A percentile compares a stretch with the other conserved stretches of the same genome.
Evolutionary conservation across 306 rosid species (phyloP).

Genomic region (Fagus crenata): DNA sequence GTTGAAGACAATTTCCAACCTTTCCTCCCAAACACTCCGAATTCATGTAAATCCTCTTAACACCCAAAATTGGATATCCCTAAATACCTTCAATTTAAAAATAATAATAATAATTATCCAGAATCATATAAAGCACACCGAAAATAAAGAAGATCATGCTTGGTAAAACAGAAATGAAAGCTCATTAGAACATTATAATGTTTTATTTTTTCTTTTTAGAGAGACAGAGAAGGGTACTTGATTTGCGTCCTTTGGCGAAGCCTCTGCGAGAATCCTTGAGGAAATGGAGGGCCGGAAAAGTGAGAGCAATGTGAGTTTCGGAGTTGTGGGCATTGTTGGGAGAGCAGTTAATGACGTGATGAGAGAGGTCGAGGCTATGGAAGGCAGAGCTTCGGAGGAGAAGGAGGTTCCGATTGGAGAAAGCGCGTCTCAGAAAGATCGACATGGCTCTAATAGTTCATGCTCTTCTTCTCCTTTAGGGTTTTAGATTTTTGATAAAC

Average conservation of each 20-base stretch:
- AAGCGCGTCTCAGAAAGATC: conserved; percentile 51
- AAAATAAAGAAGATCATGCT: not conserved
- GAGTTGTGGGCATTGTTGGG: conserved; percentile 14
- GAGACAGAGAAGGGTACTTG: conserved; percentile 45
- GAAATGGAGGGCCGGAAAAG: conserved; percentile 43
- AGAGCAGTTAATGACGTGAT: conserved; percentile 22
- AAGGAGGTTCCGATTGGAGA: conserved; percentile 47
- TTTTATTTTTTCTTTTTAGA: not conserved
- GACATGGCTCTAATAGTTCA: conserved; percentile 43
- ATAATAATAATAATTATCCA: too few relatives aligned
- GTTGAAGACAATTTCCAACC: too few relatives aligned
- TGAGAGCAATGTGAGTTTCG: conserved; percentile 23
- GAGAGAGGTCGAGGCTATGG: conserved; percentile 25
- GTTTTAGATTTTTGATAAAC: conserved; percentile 35
- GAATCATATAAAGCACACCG: too few relatives aligned
- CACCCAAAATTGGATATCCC: too few relatives aligned
- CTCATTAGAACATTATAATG: not conserved
- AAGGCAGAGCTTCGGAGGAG: conserved; percentile 44
- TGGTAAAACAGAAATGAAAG: not conserved
- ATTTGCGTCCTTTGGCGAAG: conserved; percentile 85
- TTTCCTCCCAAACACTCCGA: too few relatives aligned
- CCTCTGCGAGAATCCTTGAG: conserved; percentile 61
- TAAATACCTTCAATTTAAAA: too few relatives aligned
- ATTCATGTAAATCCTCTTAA: too few relatives aligned
- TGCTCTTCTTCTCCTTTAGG: conserved; percentile 6